Evolutionary conservation across 208 protist species (phyloP).

Genomic region (Trypanosoma congolense): DNA sequence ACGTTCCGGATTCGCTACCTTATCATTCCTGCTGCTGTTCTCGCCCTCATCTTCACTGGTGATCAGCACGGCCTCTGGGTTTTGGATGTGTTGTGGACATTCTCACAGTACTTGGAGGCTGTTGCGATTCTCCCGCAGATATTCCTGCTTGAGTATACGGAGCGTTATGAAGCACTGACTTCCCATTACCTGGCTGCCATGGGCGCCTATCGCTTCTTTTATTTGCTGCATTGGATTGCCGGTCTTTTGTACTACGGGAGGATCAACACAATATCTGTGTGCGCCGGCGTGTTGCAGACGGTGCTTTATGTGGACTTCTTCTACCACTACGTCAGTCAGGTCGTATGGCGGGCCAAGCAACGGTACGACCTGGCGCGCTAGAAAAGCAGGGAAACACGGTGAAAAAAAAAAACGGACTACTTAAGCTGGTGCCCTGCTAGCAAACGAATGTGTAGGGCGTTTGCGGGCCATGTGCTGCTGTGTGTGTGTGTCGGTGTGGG

Average conservation of each 20-base stretch:
- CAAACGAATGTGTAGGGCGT: too few species aligned
- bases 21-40: conserved; percentile 66
- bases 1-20: conserved; percentile 89
- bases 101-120: conserved; percentile 95
- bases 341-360: conserved; percentile 70
- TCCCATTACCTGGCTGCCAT: conserved; percentile 94
- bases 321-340: conserved; percentile 92
- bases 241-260: conserved; percentile 67
- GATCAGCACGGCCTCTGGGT: conserved; percentile 26
- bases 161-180: conserved; percentile 91
- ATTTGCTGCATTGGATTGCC: conserved; percentile 94
- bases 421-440: too few species aligned
- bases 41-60: conserved; percentile 72
- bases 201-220: conserved; percentile 92
- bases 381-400: too few species aligned
- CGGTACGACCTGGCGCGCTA: conserved; percentile 72
- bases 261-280: conserved; percentile 69
- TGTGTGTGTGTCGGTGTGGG: too few species aligned
- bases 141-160: conserved; percentile 92
- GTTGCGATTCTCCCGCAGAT: conserved; percentile 96
- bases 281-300: conserved; percentile 89
- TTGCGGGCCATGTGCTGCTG: too few species aligned
- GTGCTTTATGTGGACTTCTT: conserved; percentile 96
- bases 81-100: conserved; percentile 91
- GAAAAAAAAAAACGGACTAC: too few species aligned